Evolutionary conservation across 2,329 filamentous ascomycete genomes (phyloP), one percentile per base, ranked within the genome.

Genomic region (Neonectria ditissima): DNA sequence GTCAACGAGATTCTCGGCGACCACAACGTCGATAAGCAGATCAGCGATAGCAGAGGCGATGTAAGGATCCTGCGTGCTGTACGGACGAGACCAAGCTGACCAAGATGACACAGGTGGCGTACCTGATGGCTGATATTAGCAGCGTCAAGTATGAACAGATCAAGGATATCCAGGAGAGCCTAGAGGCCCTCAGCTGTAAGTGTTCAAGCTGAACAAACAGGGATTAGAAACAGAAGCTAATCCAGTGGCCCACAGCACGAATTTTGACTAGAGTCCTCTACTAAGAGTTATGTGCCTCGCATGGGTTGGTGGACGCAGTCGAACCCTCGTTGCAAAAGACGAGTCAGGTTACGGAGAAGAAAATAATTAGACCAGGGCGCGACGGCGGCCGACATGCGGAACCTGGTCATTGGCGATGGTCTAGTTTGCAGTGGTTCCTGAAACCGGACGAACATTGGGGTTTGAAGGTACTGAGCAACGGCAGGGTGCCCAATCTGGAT

Each of bases 11-110:
- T 98, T 66, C 86, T 99, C 51, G 92, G 92, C 45, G 90, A 97
- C 75, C 94, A 99, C 84, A 99, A 99, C 79, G 94, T 99, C 72
- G 95, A 97, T 83, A 98, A 98, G 86, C 96, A 99, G 82, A 98
- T 97, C 84, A 96, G 93, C 54, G 96, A 98, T 79, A 97, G 92
- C 81, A 91, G 91, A 82, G 95, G 94, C 71, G 95, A 98, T 77
- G 91, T 92, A 81, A 69, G 86, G 71, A 41, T 30, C 24, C 2
- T 20, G 8, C n/a, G 2, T 51, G n/a, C 2, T 30, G 9, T 3
- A 28, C 18, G 9, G 24, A 6, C 20, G 5, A 30, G 24, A 51
- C 14, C 8, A 44, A 43, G 47, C 44, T 54, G 28, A 60, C 24
- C 18, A 22, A 16, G 22, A 10, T 48, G 20, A 13, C 2, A 9